Evolutionary conservation across 2,329 filamentous ascomycete genomes (phyloP).

Genomic region (Periconia digitata): DNA sequence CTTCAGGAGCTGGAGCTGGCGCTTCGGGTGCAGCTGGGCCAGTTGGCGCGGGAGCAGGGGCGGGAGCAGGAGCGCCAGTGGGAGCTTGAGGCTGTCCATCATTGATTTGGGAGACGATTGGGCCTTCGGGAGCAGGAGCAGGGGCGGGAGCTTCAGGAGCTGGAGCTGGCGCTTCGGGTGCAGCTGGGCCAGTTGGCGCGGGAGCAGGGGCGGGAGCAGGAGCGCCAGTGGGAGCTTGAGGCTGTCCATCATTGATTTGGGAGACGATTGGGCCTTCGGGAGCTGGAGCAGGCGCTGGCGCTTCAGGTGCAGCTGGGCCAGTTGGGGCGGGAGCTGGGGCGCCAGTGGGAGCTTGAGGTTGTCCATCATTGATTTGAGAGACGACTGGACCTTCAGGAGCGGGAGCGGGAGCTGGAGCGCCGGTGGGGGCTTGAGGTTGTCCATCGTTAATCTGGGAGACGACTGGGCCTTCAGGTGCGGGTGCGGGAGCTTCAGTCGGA

Average conservation of each 20-base stretch:
- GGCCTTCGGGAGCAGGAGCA: background rate
- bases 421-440: slow-evolving; percentile 22
- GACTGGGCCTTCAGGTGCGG: slow-evolving; percentile 17
- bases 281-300: slow-evolving; percentile 12
- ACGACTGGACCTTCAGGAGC: slow-evolving; percentile 3
- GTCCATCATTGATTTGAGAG: slow-evolving; percentile 23
- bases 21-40: slow-evolving; percentile 10
- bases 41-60: background rate
- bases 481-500: slow-evolving; percentile 20
- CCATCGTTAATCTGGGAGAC: slow-evolving; percentile 30
- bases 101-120: slow-evolving; percentile 13
- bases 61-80: slow-evolving; percentile 1
- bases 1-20: slow-evolving; percentile 15
- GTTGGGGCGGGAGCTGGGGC: slow-evolving; percentile 5
- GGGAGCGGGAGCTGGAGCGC: slow-evolving; percentile 12
- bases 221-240: slow-evolving; percentile 10
- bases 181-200: background rate
- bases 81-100: slow-evolving; percentile 15
- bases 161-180: slow-evolving; percentile 15
- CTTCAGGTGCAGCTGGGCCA: slow-evolving; percentile 15
- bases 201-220: slow-evolving; percentile 13
- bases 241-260: slow-evolving; percentile 16
- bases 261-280: slow-evolving; percentile 2
- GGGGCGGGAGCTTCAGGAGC: too few relatives aligned
- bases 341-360: slow-evolving; percentile 23